Evolutionary conservation across 139 green algal species (phyloP).

Genomic region (Picochlorum sp.): DNA sequence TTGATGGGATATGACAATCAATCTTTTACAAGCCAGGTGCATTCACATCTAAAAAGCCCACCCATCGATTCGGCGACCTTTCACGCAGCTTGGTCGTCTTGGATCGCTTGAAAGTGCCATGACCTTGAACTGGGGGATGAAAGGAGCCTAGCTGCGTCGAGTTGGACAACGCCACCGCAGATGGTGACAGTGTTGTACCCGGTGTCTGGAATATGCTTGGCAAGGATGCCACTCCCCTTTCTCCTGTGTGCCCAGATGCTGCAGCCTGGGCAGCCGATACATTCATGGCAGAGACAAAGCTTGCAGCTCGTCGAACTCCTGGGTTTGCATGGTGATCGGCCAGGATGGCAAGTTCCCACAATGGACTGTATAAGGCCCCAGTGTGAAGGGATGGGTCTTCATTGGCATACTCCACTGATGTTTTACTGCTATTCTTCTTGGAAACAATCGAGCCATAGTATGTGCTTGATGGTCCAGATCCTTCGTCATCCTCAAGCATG

Average conservation of each 20-base stretch:
- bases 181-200: slow-evolving; percentile 9
- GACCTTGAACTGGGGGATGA: too few relatives aligned
- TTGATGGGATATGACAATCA: too few relatives aligned
- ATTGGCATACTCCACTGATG: neutral
- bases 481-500: slow-evolving; percentile 64
- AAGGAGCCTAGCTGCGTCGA: too few relatives aligned
- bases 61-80: too few relatives aligned
- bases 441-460: neutral
- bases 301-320: slow-evolving; percentile 10
- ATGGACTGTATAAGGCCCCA: slow-evolving; percentile 18
- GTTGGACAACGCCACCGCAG: neutral
- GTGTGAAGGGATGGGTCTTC: slow-evolving; percentile 14
- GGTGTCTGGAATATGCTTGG: neutral
- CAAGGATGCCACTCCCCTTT: neutral
- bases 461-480: slow-evolving; percentile 32
- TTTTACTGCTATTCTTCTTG: neutral
- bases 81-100: too few relatives aligned
- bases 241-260: neutral
- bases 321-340: slow-evolving; percentile 32
- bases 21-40: too few relatives aligned
- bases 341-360: slow-evolving; percentile 45
- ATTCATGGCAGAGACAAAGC: slow-evolving; percentile 5
- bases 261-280: neutral
- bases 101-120: too few relatives aligned
- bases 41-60: too few relatives aligned